Percentiles rank a stretch among this genome's conserved stretches.
Conservation (phyloP, 2,329 filamentous ascomycete species). For the Colletotrichum karsti region DNA sequence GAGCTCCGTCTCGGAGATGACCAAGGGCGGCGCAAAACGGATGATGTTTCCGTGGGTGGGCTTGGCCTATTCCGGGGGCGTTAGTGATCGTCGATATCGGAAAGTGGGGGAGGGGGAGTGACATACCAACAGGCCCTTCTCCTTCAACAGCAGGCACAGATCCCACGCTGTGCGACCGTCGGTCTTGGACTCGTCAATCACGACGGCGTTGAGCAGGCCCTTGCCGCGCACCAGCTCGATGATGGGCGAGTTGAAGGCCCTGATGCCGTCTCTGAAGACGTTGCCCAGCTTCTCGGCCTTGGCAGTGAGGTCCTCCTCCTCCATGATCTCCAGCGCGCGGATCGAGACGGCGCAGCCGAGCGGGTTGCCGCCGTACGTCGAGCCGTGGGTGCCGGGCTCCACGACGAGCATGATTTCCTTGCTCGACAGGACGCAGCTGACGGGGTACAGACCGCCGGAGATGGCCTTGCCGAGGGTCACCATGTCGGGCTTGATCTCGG, state of each 20-base stretch:
- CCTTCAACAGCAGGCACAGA: constrained; percentile 93
- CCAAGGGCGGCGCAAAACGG: constrained; percentile 92
- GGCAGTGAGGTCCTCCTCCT: constrained; percentile 88
- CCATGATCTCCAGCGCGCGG: constrained; percentile 90
- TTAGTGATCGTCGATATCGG: constrained; percentile 20
- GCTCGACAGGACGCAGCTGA: constrained; percentile 87
- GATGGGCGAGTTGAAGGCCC: constrained; percentile 79
- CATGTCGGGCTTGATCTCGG: constrained; percentile 92
- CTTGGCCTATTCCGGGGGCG: constrained; percentile 75
- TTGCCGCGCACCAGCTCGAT: constrained; percentile 89
- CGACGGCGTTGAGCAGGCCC: constrained; percentile 92
- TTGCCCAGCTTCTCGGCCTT: constrained; percentile 80
- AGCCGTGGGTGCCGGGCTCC: constrained; percentile 96
- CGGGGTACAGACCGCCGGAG: constrained; percentile 98
- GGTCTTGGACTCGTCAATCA: constrained; percentile 91
- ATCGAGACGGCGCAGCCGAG: constrained; percentile 96
- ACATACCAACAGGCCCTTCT: constrained; percentile 87
- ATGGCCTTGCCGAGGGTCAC: constrained; percentile 97
- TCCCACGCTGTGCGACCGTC: constrained; percentile 94
- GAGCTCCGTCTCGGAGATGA: constrained; percentile 91
- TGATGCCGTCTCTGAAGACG: constrained; percentile 82
- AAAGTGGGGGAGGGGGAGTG: background rate
- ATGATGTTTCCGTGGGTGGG: constrained; percentile 99
- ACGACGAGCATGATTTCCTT: constrained; percentile 95
- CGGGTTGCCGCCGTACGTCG: constrained; percentile 98